phyloP scores from a whole-genome alignment of 768 basidiomycete species.

The Rhizopogon sp. region DNA sequence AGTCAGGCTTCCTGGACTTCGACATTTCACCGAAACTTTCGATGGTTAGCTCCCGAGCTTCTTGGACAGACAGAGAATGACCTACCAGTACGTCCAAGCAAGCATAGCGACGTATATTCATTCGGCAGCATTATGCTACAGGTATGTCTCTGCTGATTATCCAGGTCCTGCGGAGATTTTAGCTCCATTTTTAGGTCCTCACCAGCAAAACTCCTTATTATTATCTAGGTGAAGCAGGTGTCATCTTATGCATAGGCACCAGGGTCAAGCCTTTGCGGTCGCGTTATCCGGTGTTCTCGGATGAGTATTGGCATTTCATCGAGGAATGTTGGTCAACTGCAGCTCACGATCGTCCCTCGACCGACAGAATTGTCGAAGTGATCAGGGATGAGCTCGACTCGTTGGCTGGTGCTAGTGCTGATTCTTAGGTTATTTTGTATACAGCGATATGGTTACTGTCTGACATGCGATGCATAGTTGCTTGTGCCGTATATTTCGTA shows the following conservation, averaged over 20 bases:
- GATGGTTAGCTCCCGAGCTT: slow-evolving; percentile 38
- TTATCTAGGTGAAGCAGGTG: slow-evolving; percentile 11
- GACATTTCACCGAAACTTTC: slow-evolving; percentile 25
- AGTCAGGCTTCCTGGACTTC: not conserved
- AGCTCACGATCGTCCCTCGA: not conserved
- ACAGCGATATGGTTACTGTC: no score
- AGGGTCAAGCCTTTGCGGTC: slow-evolving; percentile 13
- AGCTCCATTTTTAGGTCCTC: not conserved
- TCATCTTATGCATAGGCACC: slow-evolving; percentile 13
- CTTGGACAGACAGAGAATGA: slow-evolving; percentile 11
- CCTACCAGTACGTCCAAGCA: not conserved
- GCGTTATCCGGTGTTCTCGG: slow-evolving; percentile 20
- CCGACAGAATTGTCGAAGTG: not conserved
- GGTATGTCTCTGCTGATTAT: slow-evolving; percentile 4
- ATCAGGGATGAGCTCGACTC: not conserved
- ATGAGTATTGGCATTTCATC: slow-evolving; percentile 38
- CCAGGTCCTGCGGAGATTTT: slow-evolving; percentile 11
- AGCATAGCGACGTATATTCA: slow-evolving; percentile 37
- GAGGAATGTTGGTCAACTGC: slow-evolving; percentile 34
- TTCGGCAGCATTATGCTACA: slow-evolving; percentile 32
- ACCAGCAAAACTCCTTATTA: slow-evolving; percentile 17
- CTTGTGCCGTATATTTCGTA: no score
- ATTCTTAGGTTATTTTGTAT: not conserved
- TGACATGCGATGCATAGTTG: no score
- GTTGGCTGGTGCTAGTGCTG: not conserved